Evolutionary conservation across 1,284 basidiomycete genomes (phyloP).

Genomic region (Ceratorhiza oryzae-sativae): DNA sequence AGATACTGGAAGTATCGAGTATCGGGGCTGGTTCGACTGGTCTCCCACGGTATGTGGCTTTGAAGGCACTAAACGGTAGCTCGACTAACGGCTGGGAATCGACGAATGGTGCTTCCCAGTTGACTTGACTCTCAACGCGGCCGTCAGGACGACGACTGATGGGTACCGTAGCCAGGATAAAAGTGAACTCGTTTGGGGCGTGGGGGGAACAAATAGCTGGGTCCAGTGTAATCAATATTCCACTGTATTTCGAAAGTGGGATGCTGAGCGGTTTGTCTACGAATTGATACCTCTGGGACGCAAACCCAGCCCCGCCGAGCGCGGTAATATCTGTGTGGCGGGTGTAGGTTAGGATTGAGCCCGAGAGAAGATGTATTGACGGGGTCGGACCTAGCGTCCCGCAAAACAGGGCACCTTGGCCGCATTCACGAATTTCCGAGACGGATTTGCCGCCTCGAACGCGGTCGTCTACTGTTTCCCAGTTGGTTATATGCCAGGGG

Average conservation of each 20-base stretch:
- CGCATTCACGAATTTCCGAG: neutral
- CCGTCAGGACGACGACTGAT: conserved; percentile 17
- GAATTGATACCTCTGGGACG: conserved; percentile 22
- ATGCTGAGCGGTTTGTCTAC: neutral
- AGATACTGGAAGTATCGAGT: conserved; percentile 22
- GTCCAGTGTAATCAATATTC: conserved; percentile 8
- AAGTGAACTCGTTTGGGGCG: conserved; percentile 16
- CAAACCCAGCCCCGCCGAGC: conserved; percentile 25
- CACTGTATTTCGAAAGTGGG: conserved; percentile 13
- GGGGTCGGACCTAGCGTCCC: conserved; percentile 30
- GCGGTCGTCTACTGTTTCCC: conserved; percentile 34
- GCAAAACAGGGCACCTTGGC: conserved; percentile 11
- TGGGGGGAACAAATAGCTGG: neutral
- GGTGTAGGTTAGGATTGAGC: neutral
- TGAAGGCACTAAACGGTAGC: conserved; percentile 14
- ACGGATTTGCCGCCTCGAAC: conserved; percentile 25
- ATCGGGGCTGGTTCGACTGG: conserved; percentile 8
- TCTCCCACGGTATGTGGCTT: conserved; percentile 21
- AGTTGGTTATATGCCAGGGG: conserved; percentile 10
- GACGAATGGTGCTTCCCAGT: conserved; percentile 19
- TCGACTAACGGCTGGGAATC: neutral
- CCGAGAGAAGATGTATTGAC: too few species aligned
- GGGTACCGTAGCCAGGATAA: conserved; percentile 1
- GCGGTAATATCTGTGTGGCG: conserved; percentile 11
- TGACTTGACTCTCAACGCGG: conserved; percentile 14